Conservation (phyloP, 1,139 yeast genomes). For the Yamadazyma conglobata region DNA sequence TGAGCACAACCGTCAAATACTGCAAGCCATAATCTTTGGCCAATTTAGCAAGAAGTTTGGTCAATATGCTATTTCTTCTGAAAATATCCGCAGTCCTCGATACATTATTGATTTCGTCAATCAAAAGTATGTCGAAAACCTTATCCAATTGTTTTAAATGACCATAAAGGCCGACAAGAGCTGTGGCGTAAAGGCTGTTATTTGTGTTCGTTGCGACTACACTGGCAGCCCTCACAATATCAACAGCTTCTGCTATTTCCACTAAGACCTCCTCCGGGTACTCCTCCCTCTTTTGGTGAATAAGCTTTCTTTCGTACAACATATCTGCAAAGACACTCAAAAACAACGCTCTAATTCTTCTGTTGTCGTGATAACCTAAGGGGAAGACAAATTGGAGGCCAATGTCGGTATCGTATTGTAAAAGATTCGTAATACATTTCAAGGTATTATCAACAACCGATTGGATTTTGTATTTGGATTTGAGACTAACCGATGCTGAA, state of each 20-base stretch:
- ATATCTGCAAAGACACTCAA: conserved; percentile 72
- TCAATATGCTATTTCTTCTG: conserved; percentile 79
- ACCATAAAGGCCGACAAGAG: conserved; percentile 62
- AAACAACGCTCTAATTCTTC: conserved; percentile 64
- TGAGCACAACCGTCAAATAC: conserved; percentile 52
- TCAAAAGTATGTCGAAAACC: conserved; percentile 54
- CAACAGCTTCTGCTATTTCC: conserved; percentile 22
- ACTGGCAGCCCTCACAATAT: conserved; percentile 50
- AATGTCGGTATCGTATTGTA: conserved; percentile 71
- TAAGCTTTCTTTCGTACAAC: conserved; percentile 42
- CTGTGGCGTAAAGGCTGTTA: conserved; percentile 55
- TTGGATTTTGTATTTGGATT: conserved; percentile 51
- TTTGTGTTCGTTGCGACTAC: conserved; percentile 61
- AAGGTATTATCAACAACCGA: conserved; percentile 65
- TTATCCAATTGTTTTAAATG: conserved; percentile 51
- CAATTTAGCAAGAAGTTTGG: conserved; percentile 68
- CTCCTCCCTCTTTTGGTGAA: conserved; percentile 22
- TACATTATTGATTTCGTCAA: conserved; percentile 60
- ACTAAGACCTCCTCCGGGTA: conserved; percentile 16
- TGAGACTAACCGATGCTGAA: conserved; percentile 19
- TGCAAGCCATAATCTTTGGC: conserved; percentile 64
- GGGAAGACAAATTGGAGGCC: conserved; percentile 78
- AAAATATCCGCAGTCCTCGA: conserved; percentile 67
- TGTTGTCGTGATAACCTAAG: conserved; percentile 70
- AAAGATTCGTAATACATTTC: conserved; percentile 60